phyloP scores from a whole-genome alignment of 441 rosid genomes.

The Breynia disticha region DNA sequence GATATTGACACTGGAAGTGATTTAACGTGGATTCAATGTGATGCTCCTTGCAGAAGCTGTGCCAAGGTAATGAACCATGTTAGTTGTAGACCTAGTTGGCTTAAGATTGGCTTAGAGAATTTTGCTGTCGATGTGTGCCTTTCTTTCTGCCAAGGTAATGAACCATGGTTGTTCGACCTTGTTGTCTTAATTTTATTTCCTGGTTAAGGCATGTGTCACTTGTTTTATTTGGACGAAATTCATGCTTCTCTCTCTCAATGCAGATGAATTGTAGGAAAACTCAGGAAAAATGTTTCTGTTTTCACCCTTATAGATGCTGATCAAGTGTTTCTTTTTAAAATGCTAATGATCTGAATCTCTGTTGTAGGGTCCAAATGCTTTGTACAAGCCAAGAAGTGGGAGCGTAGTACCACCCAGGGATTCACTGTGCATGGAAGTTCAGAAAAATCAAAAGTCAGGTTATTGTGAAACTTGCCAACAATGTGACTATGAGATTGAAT shows the following conservation, averaged over 20 bases:
- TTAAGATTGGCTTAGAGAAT: background rate
- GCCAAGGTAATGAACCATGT: conserved; percentile 68
- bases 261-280: no score
- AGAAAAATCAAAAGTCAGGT: conserved; percentile 35
- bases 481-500: conserved; percentile 91
- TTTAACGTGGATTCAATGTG: conserved; percentile 93
- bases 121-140: no score
- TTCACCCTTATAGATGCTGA: background rate
- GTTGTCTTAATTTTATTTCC: no score
- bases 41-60: conserved; percentile 86
- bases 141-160: no score
- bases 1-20: conserved; percentile 94
- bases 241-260: background rate
- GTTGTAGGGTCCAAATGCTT: conserved; percentile 73
- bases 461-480: conserved; percentile 54
- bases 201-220: no score
- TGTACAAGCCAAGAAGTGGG: conserved; percentile 59
- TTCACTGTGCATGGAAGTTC: conserved; percentile 53
- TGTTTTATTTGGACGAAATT: background rate
- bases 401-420: conserved; percentile 46
- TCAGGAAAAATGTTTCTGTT: background rate
- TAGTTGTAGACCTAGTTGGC: background rate
- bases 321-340: background rate
- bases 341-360: background rate
- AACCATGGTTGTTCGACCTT: background rate